These are phyloP conservation scores for Cymbopogon citratus DNA, from an alignment of 176 grass and related monocot species.

Conservation along the genomic window DNA sequence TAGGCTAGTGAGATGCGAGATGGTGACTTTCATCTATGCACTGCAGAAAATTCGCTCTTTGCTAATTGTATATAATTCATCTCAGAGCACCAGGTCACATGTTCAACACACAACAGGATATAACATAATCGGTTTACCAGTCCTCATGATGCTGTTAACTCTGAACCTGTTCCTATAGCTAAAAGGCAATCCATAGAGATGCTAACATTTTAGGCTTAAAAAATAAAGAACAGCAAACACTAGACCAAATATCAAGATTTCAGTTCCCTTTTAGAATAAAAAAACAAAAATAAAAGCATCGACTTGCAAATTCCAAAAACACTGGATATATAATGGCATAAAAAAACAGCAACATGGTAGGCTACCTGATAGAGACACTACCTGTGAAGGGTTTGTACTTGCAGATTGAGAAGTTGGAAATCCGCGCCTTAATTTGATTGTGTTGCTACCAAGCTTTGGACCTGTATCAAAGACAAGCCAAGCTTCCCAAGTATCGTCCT, in stretches of 20 bases:
- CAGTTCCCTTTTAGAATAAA: not conserved
- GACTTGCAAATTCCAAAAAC: not conserved
- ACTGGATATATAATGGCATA: slow-evolving; percentile 13
- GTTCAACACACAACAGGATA: slow-evolving; percentile 1
- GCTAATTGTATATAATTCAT: not conserved
- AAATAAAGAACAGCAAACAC: slow-evolving; percentile 3
- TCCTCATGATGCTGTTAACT: not conserved
- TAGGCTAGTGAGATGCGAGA: not conserved
- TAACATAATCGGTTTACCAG: not conserved
- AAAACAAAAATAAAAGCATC: not conserved
- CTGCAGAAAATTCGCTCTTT: not conserved
- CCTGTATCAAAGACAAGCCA: slow-evolving; percentile 75
- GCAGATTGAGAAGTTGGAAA: slow-evolving; percentile 69
- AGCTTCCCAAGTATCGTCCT: slow-evolving; percentile 95
- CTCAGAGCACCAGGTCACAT: not conserved
- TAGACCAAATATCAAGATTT: not conserved
- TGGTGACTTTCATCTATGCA: not conserved
- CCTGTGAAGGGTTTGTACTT: slow-evolving; percentile 66
- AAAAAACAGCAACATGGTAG: slow-evolving; percentile 9
- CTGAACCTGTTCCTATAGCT: not conserved
- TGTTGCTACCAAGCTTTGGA: slow-evolving; percentile 59
- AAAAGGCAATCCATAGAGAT: not conserved
- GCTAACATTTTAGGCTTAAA: not conserved
- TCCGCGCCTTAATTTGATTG: slow-evolving; percentile 85
- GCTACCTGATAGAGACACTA: no score